These are phyloP conservation scores for Xylogone sp. DNA, from an alignment of 2,329 filamentous ascomycete species.

Conservation along the genomic window DNA sequence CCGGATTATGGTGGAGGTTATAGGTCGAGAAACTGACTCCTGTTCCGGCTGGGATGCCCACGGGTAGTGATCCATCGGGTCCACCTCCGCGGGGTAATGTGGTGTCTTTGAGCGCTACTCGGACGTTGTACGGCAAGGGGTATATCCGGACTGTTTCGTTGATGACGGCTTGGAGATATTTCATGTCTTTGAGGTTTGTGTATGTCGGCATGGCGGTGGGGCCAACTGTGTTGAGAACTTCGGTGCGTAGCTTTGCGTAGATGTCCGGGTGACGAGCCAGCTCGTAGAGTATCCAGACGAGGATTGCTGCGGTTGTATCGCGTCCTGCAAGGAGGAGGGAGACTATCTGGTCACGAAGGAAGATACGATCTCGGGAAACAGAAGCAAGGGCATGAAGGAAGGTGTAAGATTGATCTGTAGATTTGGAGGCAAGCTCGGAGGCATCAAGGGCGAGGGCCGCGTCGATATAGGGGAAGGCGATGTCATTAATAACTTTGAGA, in stretches of 20 bases:
- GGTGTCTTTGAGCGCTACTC: slow-evolving; percentile 42
- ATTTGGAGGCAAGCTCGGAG: too few species aligned
- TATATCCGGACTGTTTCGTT: slow-evolving; percentile 42
- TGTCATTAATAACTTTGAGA: too few species aligned
- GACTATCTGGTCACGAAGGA: slow-evolving; percentile 16
- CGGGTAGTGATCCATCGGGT: slow-evolving; percentile 19
- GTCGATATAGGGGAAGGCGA: too few species aligned
- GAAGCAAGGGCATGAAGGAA: too few species aligned
- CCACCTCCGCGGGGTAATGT: slow-evolving; percentile 33
- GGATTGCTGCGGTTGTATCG: slow-evolving; percentile 49
- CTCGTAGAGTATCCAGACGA: slow-evolving; percentile 43
- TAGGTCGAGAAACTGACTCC: slow-evolving; percentile 15
- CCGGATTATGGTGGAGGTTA: slow-evolving; percentile 13
- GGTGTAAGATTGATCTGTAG: too few species aligned
- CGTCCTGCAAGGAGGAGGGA: slow-evolving; percentile 43
- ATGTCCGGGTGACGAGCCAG: slow-evolving; percentile 34
- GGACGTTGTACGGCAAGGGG: slow-evolving; percentile 46
- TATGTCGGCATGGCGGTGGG: slow-evolving; percentile 1
- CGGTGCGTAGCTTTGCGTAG: slow-evolving; percentile 36
- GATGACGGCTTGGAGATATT: slow-evolving; percentile 18
- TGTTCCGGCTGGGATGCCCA: slow-evolving; percentile 17
- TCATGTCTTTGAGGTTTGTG: slow-evolving; percentile 11
- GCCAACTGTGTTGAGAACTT: slow-evolving; percentile 31
- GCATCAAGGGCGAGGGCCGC: too few species aligned
- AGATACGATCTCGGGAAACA: too few species aligned